phyloP scores from a whole-genome alignment of 352 stramenopile genomes.

The Phytophthora meadii region DNA sequence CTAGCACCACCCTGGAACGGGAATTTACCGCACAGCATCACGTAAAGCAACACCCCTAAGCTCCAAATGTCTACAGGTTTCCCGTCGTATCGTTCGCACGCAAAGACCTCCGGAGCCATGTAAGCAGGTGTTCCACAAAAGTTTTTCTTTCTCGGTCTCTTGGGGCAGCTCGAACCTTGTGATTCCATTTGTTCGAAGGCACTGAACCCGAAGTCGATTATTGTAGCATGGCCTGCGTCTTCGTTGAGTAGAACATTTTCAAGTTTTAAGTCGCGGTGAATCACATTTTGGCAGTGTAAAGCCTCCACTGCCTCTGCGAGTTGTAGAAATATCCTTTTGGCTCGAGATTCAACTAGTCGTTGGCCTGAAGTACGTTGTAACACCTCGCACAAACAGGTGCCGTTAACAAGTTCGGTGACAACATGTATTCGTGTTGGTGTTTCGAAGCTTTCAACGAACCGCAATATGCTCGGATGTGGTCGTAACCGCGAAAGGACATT shows the following conservation, averaged over 20 bases:
- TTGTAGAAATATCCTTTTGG: conserved; percentile 51
- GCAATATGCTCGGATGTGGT: conserved; percentile 51
- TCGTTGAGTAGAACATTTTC: conserved; percentile 76
- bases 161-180: conserved; percentile 27
- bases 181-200: conserved; percentile 50
- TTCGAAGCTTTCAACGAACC: conserved; percentile 70
- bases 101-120: conserved; percentile 80
- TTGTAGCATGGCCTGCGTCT: conserved; percentile 28
- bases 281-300: conserved; percentile 61
- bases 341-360: conserved; percentile 43
- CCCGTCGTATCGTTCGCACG: conserved; percentile 62
- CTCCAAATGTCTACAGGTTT: conserved; percentile 69
- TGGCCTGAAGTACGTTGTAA: conserved; percentile 39
- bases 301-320: conserved; percentile 43
- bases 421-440: conserved; percentile 61
- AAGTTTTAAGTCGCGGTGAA: conserved; percentile 82
- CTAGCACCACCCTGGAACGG: conserved; percentile 52
- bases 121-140: conserved; percentile 83
- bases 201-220: conserved; percentile 83
- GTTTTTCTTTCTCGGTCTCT: conserved; percentile 56
- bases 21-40: conserved; percentile 67
- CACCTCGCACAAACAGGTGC: conserved; percentile 54
- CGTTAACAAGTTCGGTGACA: conserved; percentile 58
- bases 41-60: conserved; percentile 72
- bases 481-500: conserved; percentile 49